Evolutionary conservation across 1,139 yeast species (phyloP), one percentile per base, ranked within the genome.

Genomic region (Saccharomyces hybrid): DNA sequence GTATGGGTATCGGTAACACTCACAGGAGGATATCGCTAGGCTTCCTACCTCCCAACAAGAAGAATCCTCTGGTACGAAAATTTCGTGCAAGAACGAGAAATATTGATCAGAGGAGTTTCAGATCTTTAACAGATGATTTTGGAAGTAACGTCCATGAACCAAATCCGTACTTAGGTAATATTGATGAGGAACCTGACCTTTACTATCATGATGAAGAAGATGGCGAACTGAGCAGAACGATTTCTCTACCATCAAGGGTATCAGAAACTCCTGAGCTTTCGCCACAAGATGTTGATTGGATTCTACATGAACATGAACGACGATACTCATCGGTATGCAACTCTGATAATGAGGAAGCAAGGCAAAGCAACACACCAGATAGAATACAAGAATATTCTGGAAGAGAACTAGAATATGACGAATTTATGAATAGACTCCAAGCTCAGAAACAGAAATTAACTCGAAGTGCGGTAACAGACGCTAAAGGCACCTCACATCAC

Each of bases 31-130:
- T 78, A 25, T 75, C 79, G 1, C 62, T 78, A 46, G 76, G 77
- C 6, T 85, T 81, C 66, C 78, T 85, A n/a, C 88, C 89, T 1
- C 89, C 90, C 0, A 81, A 87, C 48, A 84, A 88, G 1, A 79
- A 81, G 60, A 79, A 80, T 52, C 90, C 90, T 1, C 70, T 85
- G 53, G 85, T 85, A 60, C 51, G 59, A 25, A 58, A 54, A 16
- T 58, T 59, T 32, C 56, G 55, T 42, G 53, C 60, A 27, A 57
- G 58, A 49, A 57, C 54, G 42, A 56, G 55, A 14, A 56, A 59
- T 16, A 82, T 79, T 14, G 81, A 76, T 49, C 86, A 83, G 62
- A 70, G 90, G 55, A 84, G 89, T 27, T 86, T 84, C 63, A 71
- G 84, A 26, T 77, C 81, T 5, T 60, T 78, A 41, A 78, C 74